Evolutionary conservation across 352 stramenopile genomes (phyloP).

Genomic region (Nothophytophthora sp.): DNA sequence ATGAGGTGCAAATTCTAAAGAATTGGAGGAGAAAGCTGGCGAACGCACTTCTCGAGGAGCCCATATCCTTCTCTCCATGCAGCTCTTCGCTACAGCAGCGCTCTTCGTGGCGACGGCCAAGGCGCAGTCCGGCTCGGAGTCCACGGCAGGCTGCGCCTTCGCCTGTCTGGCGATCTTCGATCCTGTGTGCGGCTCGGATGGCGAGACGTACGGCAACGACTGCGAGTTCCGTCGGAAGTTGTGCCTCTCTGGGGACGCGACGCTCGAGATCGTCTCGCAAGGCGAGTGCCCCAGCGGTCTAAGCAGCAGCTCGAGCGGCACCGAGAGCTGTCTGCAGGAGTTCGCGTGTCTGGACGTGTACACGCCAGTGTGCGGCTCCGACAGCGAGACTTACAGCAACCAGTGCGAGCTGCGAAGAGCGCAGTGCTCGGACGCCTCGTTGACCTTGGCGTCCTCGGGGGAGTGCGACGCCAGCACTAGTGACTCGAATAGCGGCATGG

Average conservation of each 20-base stretch:
- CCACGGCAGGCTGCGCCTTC: constrained; percentile 10
- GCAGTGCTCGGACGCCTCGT: constrained; percentile 21
- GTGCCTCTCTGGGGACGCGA: constrained; percentile 25
- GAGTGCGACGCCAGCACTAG: constrained; percentile 18
- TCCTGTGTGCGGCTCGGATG: constrained; percentile 61
- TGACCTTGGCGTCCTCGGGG: constrained; percentile 17
- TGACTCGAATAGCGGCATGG: neutral
- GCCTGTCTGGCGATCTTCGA: constrained; percentile 23
- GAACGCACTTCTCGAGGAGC: neutral
- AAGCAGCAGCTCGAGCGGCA: neutral
- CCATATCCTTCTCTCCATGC: neutral
- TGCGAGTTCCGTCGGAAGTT: constrained; percentile 46
- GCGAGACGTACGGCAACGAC: constrained; percentile 52
- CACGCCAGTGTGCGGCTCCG: constrained; percentile 43
- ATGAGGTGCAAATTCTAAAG: too few relatives aligned
- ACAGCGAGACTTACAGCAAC: constrained; percentile 49
- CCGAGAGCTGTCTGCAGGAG: constrained; percentile 14
- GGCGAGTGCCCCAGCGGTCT: constrained; percentile 23
- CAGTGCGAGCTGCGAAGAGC: constrained; percentile 32
- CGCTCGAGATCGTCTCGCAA: constrained; percentile 21
- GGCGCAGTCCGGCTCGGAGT: neutral
- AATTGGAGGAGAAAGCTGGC: too few relatives aligned
- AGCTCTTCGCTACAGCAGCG: neutral
- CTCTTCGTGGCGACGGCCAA: neutral
- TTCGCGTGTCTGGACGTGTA: constrained; percentile 29